These are phyloP conservation scores for Uronychia binucleata DNA, from an alignment of 73 alveolate genomes.

Conservation along the genomic window DNA sequence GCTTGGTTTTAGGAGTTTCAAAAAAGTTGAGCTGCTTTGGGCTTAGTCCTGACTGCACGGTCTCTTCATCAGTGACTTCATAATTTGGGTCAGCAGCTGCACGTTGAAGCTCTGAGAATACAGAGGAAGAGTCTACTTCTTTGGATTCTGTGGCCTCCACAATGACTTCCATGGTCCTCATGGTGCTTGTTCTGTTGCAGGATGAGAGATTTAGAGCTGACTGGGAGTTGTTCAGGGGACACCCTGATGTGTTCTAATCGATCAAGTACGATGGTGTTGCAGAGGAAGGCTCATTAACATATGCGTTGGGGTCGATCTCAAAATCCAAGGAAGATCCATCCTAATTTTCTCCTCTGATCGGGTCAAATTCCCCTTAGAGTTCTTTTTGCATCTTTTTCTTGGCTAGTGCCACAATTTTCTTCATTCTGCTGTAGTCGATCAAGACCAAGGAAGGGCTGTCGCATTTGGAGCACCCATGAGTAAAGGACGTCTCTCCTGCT, in stretches of 20 bases:
- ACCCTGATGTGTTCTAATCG: background rate
- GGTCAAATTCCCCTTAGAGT: background rate
- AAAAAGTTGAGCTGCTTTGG: background rate
- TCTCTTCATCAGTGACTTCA: background rate
- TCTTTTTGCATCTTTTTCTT: background rate
- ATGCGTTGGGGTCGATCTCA: too few relatives aligned
- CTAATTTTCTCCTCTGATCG: background rate
- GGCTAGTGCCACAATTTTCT: background rate
- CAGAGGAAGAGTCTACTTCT: background rate
- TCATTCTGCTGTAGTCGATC: background rate
- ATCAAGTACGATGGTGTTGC: too few relatives aligned
- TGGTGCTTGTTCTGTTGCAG: background rate
- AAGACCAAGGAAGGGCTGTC: background rate
- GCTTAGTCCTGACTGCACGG: background rate
- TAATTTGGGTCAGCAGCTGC: background rate
- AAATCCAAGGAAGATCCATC: too few relatives aligned
- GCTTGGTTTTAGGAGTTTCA: background rate
- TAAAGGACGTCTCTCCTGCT: background rate
- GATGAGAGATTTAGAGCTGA: background rate
- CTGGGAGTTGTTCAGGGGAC: background rate
- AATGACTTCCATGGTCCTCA: background rate
- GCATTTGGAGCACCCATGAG: background rate
- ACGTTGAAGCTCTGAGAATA: background rate
- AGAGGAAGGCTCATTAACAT: too few relatives aligned
- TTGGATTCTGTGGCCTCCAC: background rate